Evolutionary conservation across 306 rosid species (phyloP).

Genomic region (Potentilla sterilis): DNA sequence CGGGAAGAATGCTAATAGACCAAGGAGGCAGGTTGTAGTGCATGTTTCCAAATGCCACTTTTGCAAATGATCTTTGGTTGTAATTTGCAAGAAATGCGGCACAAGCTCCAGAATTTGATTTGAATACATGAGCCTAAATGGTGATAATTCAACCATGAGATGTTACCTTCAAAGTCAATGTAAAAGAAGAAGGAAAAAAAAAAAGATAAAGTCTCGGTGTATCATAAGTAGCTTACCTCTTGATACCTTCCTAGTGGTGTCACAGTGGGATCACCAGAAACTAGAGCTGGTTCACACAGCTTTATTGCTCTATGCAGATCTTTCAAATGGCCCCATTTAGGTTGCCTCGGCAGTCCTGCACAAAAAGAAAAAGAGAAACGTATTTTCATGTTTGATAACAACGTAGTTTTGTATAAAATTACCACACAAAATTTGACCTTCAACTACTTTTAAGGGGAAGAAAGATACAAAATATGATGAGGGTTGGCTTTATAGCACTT

Average conservation of each 20-base stretch:
- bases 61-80: slow-evolving; percentile 60
- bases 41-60: slow-evolving; percentile 67
- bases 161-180: slow-evolving; percentile 11
- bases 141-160: slow-evolving; percentile 9
- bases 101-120: slow-evolving; percentile 79
- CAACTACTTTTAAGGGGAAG: neutral
- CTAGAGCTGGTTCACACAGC: slow-evolving; percentile 85
- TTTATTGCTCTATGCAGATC: slow-evolving; percentile 94
- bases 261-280: slow-evolving; percentile 68
- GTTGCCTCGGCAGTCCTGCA: slow-evolving; percentile 79
- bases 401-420: neutral
- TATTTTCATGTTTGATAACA: slow-evolving; percentile 20
- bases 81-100: slow-evolving; percentile 95
- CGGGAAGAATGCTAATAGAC: slow-evolving; percentile 98
- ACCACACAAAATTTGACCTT: neutral
- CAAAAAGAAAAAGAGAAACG: neutral
- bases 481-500: neutral
- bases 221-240: slow-evolving; percentile 53
- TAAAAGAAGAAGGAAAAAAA: neutral
- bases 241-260: slow-evolving; percentile 64
- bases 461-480: neutral
- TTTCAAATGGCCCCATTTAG: slow-evolving; percentile 98
- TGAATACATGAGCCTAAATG: slow-evolving; percentile 82
- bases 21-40: slow-evolving; percentile 97
- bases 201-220: slow-evolving; percentile 7